Conservation (phyloP, 2,329 filamentous ascomycete genomes). For the Ampelomyces quisqualis region DNA sequence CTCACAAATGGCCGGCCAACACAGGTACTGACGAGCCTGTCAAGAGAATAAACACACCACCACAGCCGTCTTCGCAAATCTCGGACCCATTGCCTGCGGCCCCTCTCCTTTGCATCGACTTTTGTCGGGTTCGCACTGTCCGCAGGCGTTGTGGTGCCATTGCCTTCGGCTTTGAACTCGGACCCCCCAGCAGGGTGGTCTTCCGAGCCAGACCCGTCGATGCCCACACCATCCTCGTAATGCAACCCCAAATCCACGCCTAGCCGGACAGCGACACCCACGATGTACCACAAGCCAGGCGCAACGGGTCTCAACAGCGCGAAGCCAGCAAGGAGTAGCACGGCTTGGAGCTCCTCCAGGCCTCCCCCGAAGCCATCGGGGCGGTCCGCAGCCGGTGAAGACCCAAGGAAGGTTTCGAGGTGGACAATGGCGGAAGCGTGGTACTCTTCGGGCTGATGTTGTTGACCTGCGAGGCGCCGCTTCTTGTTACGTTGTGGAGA, state of each 20-base stretch:
- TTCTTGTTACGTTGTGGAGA: constrained; percentile 42
- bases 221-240: constrained; percentile 79
- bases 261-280: constrained; percentile 85
- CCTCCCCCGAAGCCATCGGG: constrained; percentile 75
- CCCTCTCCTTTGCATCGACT: constrained; percentile 58
- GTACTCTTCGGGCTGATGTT: constrained; percentile 87
- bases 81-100: constrained; percentile 77
- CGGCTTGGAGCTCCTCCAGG: constrained; percentile 89
- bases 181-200: constrained; percentile 27
- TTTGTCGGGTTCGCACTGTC: constrained; percentile 28
- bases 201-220: constrained; percentile 51
- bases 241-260: constrained; percentile 91
- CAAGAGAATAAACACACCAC: constrained; percentile 97
- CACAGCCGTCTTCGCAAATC: constrained; percentile 84
- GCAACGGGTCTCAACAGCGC: constrained; percentile 87
- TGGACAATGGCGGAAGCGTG: constrained; percentile 93
- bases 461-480: constrained; percentile 52
- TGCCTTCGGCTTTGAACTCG: constrained; percentile 37
- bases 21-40: constrained; percentile 91
- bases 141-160: constrained; percentile 14
- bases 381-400: constrained; percentile 59
- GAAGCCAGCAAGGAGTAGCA: constrained; percentile 86
- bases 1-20: constrained; percentile 81
- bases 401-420: constrained; percentile 77
- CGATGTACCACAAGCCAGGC: constrained; percentile 95